A percentile compares a stretch with the other conserved stretches of the same genome.
Evolutionary conservation across 2,329 filamentous ascomycete genomes (phyloP).

Genomic region (Aspergillus clavatus): DNA sequence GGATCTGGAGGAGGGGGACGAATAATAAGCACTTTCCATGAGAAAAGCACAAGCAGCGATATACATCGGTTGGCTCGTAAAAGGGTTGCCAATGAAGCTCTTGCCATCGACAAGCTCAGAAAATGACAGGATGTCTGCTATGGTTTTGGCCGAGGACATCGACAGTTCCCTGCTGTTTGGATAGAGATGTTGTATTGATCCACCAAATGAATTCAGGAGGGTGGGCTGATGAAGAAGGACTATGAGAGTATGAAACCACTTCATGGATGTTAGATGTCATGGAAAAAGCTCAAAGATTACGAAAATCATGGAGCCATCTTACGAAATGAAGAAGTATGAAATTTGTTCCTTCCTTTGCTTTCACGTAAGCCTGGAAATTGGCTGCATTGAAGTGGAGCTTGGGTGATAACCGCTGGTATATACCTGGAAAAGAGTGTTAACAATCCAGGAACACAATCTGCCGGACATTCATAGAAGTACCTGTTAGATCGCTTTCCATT

Average conservation of each 20-base stretch:
- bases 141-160: conserved; percentile 87
- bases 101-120: conserved; percentile 80
- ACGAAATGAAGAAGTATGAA: conserved; percentile 77
- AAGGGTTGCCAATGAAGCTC: conserved; percentile 81
- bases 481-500: conserved; percentile 77
- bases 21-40: conserved; percentile 71
- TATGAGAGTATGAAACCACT: conserved; percentile 81
- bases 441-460: conserved; percentile 1
- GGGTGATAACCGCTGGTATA: conserved; percentile 69
- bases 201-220: conserved; percentile 70
- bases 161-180: conserved; percentile 75
- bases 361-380: conserved; percentile 82
- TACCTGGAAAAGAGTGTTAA: conserved; percentile 29
- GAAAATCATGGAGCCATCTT: conserved; percentile 6
- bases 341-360: conserved; percentile 74
- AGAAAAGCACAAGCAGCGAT: conserved; percentile 86
- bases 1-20: conserved; percentile 60
- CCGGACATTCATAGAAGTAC: conserved; percentile 11
- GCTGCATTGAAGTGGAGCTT: conserved; percentile 76
- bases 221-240: conserved; percentile 82
- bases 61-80: conserved; percentile 86
- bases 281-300: not conserved
- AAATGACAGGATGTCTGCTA: conserved; percentile 82
- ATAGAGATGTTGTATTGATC: conserved; percentile 64
- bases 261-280: conserved; percentile 14